Conservation (phyloP, 2,329 filamentous ascomycete species). For the Hymenoscyphus fructigenus region DNA sequence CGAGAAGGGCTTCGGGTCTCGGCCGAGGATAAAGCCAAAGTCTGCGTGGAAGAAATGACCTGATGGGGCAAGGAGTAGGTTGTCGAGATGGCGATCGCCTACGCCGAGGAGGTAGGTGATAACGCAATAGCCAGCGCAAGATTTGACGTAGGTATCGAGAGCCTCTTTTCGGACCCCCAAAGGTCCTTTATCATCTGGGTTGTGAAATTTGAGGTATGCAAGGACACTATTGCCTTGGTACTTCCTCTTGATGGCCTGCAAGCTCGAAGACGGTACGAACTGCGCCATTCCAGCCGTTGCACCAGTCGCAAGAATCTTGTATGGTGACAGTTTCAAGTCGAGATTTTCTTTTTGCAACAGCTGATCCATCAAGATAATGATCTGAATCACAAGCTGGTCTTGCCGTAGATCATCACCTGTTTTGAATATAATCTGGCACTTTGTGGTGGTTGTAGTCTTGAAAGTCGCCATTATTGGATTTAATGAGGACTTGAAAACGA, state of each 20-base stretch:
- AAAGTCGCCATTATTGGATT: slow-evolving; percentile 91
- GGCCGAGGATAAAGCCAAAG: slow-evolving; percentile 95
- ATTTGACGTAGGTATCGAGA: slow-evolving; percentile 93
- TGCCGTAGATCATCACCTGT: slow-evolving; percentile 94
- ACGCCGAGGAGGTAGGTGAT: slow-evolving; percentile 98
- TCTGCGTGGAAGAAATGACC: slow-evolving; percentile 98
- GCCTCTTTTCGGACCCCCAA: slow-evolving; percentile 87
- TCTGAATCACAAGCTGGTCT: slow-evolving; percentile 95
- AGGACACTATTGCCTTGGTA: slow-evolving; percentile 74
- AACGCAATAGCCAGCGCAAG: slow-evolving; percentile 95
- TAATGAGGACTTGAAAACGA: slow-evolving; percentile 93
- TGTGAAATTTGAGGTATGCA: slow-evolving; percentile 83
- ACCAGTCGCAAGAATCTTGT: slow-evolving; percentile 92
- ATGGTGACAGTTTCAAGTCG: slow-evolving; percentile 90
- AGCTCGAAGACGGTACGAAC: slow-evolving; percentile 82
- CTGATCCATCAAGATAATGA: slow-evolving; percentile 97
- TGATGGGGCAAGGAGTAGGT: slow-evolving; percentile 84
- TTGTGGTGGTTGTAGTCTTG: slow-evolving; percentile 71
- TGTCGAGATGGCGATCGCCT: slow-evolving; percentile 93
- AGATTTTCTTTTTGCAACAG: slow-evolving; percentile 94
- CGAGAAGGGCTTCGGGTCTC: slow-evolving; percentile 95
- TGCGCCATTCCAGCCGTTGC: slow-evolving; percentile 88
- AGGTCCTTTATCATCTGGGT: slow-evolving; percentile 78
- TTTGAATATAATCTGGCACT: slow-evolving; percentile 95
- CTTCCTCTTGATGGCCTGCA: slow-evolving; percentile 80